Evolutionary conservation across 306 rosid species (phyloP).

Genomic region (Pyrus bretschneideri): DNA sequence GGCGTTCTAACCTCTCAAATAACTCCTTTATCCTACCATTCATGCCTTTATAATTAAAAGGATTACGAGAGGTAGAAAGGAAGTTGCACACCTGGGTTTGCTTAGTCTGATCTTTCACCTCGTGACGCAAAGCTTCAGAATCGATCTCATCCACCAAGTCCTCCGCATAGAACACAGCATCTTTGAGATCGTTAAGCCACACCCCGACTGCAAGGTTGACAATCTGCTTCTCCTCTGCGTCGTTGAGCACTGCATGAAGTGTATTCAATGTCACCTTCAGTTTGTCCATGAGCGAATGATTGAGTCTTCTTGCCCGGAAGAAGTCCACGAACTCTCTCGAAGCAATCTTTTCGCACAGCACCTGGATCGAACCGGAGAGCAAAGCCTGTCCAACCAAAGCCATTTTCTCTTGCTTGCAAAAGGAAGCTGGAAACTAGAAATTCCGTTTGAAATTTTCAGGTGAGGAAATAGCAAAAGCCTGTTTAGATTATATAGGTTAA

Average conservation of each 20-base stretch:
- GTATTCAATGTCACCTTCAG: neutral
- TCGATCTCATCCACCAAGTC: neutral
- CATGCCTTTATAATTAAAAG: neutral
- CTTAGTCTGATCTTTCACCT: neutral
- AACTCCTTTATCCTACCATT: neutral
- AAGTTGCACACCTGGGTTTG: neutral
- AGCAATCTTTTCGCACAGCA: neutral
- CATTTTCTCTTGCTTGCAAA: no score
- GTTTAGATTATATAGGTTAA: no score
- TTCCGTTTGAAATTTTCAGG: no score
- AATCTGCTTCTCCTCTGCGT: neutral
- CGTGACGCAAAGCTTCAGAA: neutral
- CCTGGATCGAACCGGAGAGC: neutral
- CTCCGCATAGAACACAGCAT: neutral
- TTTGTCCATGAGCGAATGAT: neutral
- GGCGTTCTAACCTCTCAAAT: neutral
- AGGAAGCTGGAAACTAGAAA: no score
- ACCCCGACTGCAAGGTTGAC: accelerated
- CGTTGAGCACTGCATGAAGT: neutral
- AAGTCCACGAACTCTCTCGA: neutral
- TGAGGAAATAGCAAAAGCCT: no score
- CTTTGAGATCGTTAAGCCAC: neutral
- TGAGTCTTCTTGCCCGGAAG: neutral
- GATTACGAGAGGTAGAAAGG: neutral
- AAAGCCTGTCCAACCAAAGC: no score